These are phyloP conservation scores for Pichia thaimueangensis DNA, from an alignment of 805 yeast species.

Conservation along the genomic window DNA sequence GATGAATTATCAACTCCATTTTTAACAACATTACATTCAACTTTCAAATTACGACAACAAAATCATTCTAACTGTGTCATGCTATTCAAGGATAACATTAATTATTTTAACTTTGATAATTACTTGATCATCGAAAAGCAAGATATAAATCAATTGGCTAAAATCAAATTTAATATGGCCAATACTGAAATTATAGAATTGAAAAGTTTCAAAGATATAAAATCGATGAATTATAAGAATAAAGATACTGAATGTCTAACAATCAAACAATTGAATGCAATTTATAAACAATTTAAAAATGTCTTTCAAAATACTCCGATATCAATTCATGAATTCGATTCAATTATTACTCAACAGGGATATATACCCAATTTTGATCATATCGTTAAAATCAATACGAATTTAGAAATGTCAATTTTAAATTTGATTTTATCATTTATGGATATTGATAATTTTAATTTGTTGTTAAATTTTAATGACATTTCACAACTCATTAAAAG, in stretches of 20 bases:
- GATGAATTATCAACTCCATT: constrained; percentile 33
- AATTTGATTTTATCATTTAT: background rate
- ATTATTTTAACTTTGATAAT: constrained; percentile 6
- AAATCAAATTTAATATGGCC: background rate
- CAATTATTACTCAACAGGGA: background rate
- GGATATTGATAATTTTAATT: background rate
- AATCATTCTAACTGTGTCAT: constrained; percentile 86
- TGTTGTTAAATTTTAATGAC: background rate
- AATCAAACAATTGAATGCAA: background rate
- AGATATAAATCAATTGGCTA: background rate
- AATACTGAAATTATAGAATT: background rate
- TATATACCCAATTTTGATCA: background rate
- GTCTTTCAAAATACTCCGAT: constrained; percentile 3
- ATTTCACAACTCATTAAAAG: background rate
- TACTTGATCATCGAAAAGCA: constrained; percentile 8
- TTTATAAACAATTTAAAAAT: background rate
- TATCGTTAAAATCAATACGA: background rate
- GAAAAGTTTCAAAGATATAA: background rate
- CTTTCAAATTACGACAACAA: constrained; percentile 67
- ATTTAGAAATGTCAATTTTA: background rate
- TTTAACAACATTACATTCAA: constrained; percentile 49
- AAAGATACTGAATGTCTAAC: background rate
- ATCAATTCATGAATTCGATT: constrained; percentile 3
- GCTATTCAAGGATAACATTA: constrained; percentile 29
- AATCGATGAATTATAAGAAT: background rate